Evolutionary conservation across 1,284 basidiomycete genomes (phyloP).

Genomic region (Psilocybe mexicana): DNA sequence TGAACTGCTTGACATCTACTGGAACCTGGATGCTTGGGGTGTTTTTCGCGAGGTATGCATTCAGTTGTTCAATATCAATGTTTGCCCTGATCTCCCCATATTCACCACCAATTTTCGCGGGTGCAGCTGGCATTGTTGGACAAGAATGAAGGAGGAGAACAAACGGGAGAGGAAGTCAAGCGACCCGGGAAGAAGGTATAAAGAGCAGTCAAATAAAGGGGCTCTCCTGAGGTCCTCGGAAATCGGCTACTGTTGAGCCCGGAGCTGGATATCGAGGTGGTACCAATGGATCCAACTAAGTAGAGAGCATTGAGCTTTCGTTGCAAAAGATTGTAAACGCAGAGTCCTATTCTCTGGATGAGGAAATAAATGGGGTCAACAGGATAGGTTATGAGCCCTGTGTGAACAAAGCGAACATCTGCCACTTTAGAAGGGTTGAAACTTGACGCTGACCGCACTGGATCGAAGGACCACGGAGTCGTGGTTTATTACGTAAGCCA

Average conservation of each 20-base stretch:
- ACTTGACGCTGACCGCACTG: too few species aligned
- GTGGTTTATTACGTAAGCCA: background rate
- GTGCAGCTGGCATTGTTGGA: constrained; percentile 15
- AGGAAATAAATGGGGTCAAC: too few species aligned
- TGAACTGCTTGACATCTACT: constrained; percentile 88
- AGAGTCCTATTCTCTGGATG: too few species aligned
- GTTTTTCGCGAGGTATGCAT: constrained; percentile 63
- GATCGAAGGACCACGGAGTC: background rate
- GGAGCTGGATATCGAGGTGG: background rate
- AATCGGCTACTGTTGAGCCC: constrained; percentile 7
- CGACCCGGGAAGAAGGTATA: background rate
- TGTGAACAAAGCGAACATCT: too few species aligned
- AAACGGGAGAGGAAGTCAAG: background rate
- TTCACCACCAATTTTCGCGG: constrained; percentile 65
- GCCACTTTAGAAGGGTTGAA: too few species aligned
- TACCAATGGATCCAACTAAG: too few species aligned
- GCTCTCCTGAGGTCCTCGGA: constrained; percentile 4
- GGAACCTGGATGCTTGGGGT: constrained; percentile 65
- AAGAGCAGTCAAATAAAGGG: background rate
- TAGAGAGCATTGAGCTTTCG: too few species aligned
- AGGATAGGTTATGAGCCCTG: too few species aligned
- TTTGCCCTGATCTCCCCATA: constrained; percentile 72
- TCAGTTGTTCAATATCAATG: constrained; percentile 68
- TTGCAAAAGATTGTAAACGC: too few species aligned
- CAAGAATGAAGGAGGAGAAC: constrained; percentile 1